These are phyloP conservation scores for Neostapfia colusana DNA, from an alignment of 176 grass and related monocot species.

Conservation along the genomic window DNA sequence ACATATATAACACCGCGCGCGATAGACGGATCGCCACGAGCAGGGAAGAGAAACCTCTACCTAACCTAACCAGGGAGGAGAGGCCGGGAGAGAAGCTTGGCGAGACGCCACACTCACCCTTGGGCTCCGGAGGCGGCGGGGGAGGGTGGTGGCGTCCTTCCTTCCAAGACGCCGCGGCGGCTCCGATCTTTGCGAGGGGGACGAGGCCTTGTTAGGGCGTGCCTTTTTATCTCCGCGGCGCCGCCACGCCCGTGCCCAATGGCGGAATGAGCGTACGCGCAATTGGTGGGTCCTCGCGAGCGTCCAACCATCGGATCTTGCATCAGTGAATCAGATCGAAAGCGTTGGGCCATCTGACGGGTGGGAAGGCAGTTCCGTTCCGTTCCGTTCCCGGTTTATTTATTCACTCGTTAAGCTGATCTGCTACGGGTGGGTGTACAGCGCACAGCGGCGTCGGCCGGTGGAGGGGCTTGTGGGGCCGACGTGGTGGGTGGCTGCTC, in stretches of 20 bases:
- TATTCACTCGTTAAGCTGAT: neutral
- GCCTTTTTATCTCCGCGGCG: slow-evolving; percentile 39
- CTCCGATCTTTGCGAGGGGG: slow-evolving; percentile 35
- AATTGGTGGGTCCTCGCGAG: neutral
- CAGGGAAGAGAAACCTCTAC: neutral
- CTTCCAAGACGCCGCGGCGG: slow-evolving; percentile 29
- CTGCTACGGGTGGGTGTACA: too few relatives aligned
- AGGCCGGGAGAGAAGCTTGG: neutral
- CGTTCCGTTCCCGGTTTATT: slow-evolving; percentile 13
- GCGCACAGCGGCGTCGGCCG: too few relatives aligned
- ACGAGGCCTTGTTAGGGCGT: slow-evolving; percentile 14
- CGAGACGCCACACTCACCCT: slow-evolving; percentile 39
- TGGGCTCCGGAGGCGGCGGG: slow-evolving; percentile 37
- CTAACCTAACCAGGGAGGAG: neutral
- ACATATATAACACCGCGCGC: slow-evolving; percentile 25
- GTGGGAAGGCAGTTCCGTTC: neutral
- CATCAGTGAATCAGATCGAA: neutral
- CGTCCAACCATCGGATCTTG: slow-evolving; percentile 18
- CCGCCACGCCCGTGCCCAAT: neutral
- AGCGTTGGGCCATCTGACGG: slow-evolving; percentile 22
- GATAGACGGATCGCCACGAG: neutral
- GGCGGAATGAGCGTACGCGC: neutral
- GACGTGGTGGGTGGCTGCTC: too few relatives aligned
- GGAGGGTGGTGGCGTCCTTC: slow-evolving; percentile 13
- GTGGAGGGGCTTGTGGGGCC: too few relatives aligned